Percentiles rank a stretch among this genome's conserved stretches.
Evolutionary conservation across 768 basidiomycete species (phyloP).

Genomic region (Agaricus blazei): DNA sequence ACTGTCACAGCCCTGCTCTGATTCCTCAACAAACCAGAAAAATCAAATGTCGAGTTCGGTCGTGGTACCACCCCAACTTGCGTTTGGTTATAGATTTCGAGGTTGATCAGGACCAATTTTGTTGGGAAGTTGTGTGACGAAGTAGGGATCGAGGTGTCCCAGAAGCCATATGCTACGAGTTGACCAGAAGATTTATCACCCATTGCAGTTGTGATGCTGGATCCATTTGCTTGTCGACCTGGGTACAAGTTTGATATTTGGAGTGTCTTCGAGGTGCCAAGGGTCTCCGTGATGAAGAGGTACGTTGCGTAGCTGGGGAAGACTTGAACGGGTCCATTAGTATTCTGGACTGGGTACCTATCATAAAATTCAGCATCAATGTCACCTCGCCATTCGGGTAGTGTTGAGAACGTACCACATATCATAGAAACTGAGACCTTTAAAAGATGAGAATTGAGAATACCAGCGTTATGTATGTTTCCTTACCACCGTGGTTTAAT

Average conservation of each 20-base stretch:
- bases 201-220: slow-evolving; percentile 44
- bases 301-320: slow-evolving; percentile 53
- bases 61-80: slow-evolving; percentile 26
- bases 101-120: slow-evolving; percentile 44
- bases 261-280: slow-evolving; percentile 37
- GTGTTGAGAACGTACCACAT: slow-evolving; percentile 31
- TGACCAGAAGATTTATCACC: slow-evolving; percentile 45
- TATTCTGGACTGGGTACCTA: slow-evolving; percentile 45
- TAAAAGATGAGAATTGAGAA: neutral
- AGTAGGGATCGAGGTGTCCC: slow-evolving; percentile 26
- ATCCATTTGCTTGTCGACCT: slow-evolving; percentile 46
- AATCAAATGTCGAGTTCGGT: slow-evolving; percentile 39
- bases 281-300: slow-evolving; percentile 43
- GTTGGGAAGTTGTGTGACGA: slow-evolving; percentile 28
- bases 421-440: slow-evolving; percentile 40
- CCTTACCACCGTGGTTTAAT: slow-evolving; percentile 41
- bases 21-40: slow-evolving; percentile 33
- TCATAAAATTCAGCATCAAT: neutral
- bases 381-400: neutral
- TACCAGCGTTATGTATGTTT: neutral
- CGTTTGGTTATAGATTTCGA: slow-evolving; percentile 48
- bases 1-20: slow-evolving; percentile 26
- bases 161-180: slow-evolving; percentile 47
- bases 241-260: slow-evolving; percentile 47
- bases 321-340: slow-evolving; percentile 43